These are phyloP conservation scores for Podospora comata DNA, from an alignment of 495 filamentous ascomycete species.

Conservation along the genomic window DNA sequence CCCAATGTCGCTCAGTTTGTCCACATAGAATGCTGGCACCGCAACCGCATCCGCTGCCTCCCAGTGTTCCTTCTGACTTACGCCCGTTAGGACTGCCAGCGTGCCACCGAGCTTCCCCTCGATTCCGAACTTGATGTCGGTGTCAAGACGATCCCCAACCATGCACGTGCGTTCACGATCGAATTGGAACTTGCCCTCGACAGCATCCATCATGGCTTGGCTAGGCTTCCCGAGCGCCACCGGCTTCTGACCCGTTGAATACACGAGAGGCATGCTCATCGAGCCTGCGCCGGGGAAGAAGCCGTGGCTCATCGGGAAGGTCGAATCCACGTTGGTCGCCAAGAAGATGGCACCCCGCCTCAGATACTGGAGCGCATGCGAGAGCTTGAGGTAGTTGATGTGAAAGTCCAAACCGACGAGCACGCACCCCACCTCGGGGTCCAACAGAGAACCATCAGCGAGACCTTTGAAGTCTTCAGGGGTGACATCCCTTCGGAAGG, in stretches of 20 bases:
- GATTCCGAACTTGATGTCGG: constrained; percentile 93
- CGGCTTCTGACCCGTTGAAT: constrained; percentile 68
- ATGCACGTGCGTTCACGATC: constrained; percentile 86
- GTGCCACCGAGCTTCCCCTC: constrained; percentile 90
- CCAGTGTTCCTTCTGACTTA: constrained; percentile 78
- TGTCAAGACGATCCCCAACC: constrained; percentile 92
- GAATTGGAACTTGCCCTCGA: constrained; percentile 91
- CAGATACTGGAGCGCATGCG: constrained; percentile 81
- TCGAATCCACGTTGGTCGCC: constrained; percentile 87
- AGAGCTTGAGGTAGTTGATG: constrained; percentile 88
- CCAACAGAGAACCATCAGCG: constrained; percentile 70
- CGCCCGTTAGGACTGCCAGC: constrained; percentile 85
- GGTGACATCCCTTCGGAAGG: constrained; percentile 68
- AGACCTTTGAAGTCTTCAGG: constrained; percentile 74
- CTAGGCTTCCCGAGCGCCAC: constrained; percentile 87
- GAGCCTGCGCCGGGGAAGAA: constrained; percentile 92
- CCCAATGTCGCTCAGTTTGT: constrained; percentile 74
- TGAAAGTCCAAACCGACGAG: constrained; percentile 89
- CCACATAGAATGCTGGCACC: constrained; percentile 74
- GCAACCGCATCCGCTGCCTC: constrained; percentile 57
- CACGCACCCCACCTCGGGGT: constrained; percentile 85
- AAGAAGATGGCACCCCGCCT: constrained; percentile 81
- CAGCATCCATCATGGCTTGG: constrained; percentile 98
- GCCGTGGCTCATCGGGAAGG: constrained; percentile 71
- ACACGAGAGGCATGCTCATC: constrained; percentile 72